Evolutionary conservation across 768 basidiomycete species (phyloP), one percentile per base, ranked within the genome.

Genomic region (Tylopilus sp.): DNA sequence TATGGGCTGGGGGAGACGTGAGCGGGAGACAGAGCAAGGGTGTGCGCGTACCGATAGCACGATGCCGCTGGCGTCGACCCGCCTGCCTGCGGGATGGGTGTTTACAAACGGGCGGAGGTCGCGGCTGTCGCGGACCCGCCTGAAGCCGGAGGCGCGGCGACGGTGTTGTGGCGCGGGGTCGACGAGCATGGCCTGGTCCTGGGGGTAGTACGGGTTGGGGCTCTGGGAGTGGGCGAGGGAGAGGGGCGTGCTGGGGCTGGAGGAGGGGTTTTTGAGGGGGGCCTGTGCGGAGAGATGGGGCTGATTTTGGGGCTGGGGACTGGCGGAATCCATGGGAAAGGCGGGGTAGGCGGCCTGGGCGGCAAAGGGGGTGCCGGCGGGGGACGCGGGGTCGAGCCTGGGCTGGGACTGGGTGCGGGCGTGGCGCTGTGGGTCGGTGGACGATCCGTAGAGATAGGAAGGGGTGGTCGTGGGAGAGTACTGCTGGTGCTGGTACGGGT

Each of bases 101-200:
- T 87, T 87, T 58, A 86, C 74, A 52, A 83, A 81, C 44, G 95
- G 91, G 51, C 84, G 82, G 29, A 96, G 72, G 71, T 97, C 94
- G 55, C 83, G 80, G 58, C 73, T 75, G 60, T 87, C 86, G 55
- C 87, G 83, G 17, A 97, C 81, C 55, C 88, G 79, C 65, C 87
- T 81, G 65, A 95, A 87, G 21, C 90, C 95, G 51, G 82, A 78
- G 10, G 85, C 79, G 31, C 89, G 80, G 63, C 86, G 80, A 68
- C 82, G 85, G 55, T 81, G 81, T 30, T 74, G 73, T 16, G 72
- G 56, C 70, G 79, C 51, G 60, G 72, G 64, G 66, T 90, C 89
- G n/a, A 91, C 83, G 38, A 76, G 72, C 89, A 90, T 90, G 52
- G 81, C 63, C 53, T 87, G 85, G 54, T 86, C 83, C 59, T 82